Percentiles rank a stretch among this genome's conserved stretches.
phyloP scores from a whole-genome alignment of 2,329 filamentous ascomycete genomes.

The Fusarium xylarioides region DNA sequence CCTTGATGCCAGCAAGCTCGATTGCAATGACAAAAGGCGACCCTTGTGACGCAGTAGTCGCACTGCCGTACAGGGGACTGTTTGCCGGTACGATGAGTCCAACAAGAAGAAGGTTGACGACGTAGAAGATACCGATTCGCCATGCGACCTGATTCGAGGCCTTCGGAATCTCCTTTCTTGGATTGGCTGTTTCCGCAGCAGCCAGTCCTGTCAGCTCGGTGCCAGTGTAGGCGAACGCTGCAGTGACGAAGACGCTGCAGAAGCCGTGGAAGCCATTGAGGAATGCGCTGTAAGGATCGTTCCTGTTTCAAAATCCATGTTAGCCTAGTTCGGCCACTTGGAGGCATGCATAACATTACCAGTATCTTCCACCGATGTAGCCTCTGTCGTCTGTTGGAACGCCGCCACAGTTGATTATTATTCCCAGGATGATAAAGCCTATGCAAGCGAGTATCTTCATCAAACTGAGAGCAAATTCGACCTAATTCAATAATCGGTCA shows the following conservation, averaged over 20 bases:
- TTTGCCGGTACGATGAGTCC: not conserved
- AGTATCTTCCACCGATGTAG: not conserved
- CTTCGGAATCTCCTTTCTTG: not conserved
- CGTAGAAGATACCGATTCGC: not conserved
- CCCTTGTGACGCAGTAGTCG: not conserved
- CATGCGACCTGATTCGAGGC: not conserved
- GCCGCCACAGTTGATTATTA: not conserved
- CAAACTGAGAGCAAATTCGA: not conserved
- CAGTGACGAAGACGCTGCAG: not conserved
- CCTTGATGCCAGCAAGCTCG: not conserved
- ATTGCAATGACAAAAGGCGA: not conserved
- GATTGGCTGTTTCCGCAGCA: not conserved
- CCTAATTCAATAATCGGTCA: not conserved
- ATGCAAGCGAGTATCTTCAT: not conserved
- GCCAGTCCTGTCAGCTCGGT: not conserved
- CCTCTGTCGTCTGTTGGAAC: not conserved
- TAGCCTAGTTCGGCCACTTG: not conserved
- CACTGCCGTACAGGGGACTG: not conserved
- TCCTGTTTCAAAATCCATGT: not conserved
- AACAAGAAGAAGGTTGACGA: not conserved
- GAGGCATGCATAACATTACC: not conserved
- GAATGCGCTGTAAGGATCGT: not conserved
- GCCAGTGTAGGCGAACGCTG: not conserved
- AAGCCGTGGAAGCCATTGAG: not conserved
- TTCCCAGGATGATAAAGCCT: not conserved